Percentiles rank a stretch among this genome's conserved stretches.
These are phyloP conservation scores for Pecoramyces ruminantium DNA, from an alignment of 192 early-diverging fungal genomes.

Conservation along the genomic window DNA sequence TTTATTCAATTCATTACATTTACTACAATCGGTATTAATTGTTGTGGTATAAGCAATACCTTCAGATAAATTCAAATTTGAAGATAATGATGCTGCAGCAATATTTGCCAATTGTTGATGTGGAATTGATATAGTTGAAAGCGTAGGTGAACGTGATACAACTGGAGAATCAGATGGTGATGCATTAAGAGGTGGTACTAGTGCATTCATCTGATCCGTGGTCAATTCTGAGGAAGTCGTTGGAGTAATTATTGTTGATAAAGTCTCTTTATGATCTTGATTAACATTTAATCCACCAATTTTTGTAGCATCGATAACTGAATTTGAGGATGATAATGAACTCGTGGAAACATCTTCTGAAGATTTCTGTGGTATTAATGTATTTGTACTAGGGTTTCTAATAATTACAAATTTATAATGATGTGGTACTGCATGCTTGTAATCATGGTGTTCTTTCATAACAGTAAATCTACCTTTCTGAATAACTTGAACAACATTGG, in stretches of 20 bases:
- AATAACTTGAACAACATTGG: not conserved
- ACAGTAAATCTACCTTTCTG: not conserved
- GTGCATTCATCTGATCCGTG: not conserved
- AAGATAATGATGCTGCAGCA: not conserved
- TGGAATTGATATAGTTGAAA: not conserved
- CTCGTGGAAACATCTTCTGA: not conserved
- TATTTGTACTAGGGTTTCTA: not conserved
- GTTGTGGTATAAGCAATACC: not conserved
- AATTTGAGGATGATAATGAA: not conserved
- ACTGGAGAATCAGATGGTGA: not conserved
- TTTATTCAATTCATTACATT: not conserved
- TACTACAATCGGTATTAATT: not conserved
- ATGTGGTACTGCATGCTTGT: not conserved
- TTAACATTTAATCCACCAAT: not conserved
- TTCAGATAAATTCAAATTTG: not conserved
- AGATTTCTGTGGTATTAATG: not conserved
- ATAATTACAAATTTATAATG: not conserved
- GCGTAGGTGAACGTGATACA: not conserved
- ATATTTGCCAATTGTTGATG: not conserved
- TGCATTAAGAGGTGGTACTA: too few species aligned
- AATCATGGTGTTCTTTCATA: not conserved
- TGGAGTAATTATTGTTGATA: not conserved
- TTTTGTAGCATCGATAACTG: too few species aligned
- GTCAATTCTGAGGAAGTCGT: not conserved
- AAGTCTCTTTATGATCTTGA: not conserved